phyloP scores from a whole-genome alignment of 805 yeast genomes.

The Komagataella phaffii region DNA sequence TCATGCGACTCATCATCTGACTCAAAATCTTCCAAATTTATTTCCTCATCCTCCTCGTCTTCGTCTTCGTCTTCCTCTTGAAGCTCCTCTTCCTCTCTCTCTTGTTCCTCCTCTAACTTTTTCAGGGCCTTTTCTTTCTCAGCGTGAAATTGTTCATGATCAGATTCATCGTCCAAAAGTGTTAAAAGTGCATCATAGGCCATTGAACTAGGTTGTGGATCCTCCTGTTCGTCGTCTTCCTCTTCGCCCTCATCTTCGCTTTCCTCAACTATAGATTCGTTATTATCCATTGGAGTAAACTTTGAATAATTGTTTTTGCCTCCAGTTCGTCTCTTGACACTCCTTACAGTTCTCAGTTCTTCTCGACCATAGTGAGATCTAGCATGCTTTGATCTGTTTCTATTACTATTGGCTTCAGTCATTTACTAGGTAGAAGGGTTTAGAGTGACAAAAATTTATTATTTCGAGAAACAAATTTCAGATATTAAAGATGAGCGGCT shows the following conservation, averaged over 20 bases:
- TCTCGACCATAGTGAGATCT: constrained; percentile 34
- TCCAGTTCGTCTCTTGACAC: constrained; percentile 31
- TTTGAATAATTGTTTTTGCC: constrained; percentile 7
- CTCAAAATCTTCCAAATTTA: constrained; percentile 20
- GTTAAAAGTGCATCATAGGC: constrained; percentile 59
- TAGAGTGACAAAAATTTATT: background rate
- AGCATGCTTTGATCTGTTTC: constrained; percentile 12
- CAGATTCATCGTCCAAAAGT: constrained; percentile 36
- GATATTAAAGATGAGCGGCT: background rate
- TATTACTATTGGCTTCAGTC: background rate
- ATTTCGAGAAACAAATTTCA: background rate
- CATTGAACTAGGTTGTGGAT: constrained; percentile 13
- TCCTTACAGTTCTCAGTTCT: constrained; percentile 43
- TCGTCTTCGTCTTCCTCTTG: background rate
- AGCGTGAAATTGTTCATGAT: constrained; percentile 7
- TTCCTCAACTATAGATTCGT: constrained; percentile 3
- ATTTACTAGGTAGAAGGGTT: background rate
- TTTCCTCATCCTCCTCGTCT: constrained; percentile 2
- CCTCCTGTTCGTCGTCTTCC: constrained; percentile 12
- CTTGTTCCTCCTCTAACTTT: constrained; percentile 7
- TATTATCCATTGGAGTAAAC: constrained; percentile 9
- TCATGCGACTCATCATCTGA: constrained; percentile 18
- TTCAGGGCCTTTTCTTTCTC: constrained; percentile 5
- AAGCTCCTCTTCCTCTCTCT: constrained; percentile 5
- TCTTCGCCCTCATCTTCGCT: constrained; percentile 6